Conservation (phyloP, 1,284 basidiomycete species). For the Papiliotrema fonsecae region DNA sequence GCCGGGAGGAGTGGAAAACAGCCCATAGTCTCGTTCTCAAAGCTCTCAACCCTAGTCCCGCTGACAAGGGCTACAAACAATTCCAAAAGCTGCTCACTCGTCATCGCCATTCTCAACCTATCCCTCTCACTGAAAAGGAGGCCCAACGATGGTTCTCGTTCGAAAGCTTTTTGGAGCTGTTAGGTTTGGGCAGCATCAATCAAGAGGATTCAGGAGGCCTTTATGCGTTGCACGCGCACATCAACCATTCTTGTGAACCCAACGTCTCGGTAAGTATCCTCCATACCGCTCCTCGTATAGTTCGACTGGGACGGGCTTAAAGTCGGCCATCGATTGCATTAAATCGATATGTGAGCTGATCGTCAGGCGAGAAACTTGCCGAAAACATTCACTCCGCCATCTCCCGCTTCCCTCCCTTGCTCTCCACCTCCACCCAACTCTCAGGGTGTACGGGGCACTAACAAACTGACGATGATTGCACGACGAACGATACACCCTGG, state of each 20-base stretch:
- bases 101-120: conserved; percentile 55
- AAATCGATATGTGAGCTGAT: conserved; percentile 1
- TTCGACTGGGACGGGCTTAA: no score
- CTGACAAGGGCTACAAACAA: conserved; percentile 10
- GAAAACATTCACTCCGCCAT: conserved; percentile 51
- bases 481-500: conserved; percentile 60
- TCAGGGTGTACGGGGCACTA: conserved; percentile 28
- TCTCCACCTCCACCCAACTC: conserved; percentile 52
- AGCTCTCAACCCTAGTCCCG: conserved; percentile 27
- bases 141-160: conserved; percentile 64
- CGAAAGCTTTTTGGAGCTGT: conserved; percentile 63
- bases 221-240: conserved; percentile 76
- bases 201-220: conserved; percentile 81
- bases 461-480: conserved; percentile 57
- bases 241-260: conserved; percentile 78
- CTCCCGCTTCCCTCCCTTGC: conserved; percentile 62
- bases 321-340: no score
- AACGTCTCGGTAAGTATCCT: conserved; percentile 59
- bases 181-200: conserved; percentile 82
- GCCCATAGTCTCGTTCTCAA: conserved; percentile 56
- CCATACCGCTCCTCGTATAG: no score
- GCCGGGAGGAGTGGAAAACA: conserved; percentile 58
- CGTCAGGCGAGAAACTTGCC: conserved; percentile 39
- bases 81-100: conserved; percentile 40
- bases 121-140: conserved; percentile 56